Evolutionary conservation across 2,329 filamentous ascomycete genomes (phyloP).

Genomic region (Aspergillus fumigatus): DNA sequence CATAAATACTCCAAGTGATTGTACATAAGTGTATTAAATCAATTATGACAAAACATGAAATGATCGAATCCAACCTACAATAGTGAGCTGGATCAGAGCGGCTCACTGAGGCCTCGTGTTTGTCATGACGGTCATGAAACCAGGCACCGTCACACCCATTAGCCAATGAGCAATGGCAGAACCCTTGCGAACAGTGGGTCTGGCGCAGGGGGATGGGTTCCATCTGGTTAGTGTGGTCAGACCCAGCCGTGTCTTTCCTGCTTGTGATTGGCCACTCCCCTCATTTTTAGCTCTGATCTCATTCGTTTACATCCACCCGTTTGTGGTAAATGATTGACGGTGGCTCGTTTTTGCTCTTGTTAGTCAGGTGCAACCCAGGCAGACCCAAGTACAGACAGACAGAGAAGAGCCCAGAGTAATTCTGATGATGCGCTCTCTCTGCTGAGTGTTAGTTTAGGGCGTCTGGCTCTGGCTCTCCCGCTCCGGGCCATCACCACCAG

Average conservation of each 20-base stretch:
- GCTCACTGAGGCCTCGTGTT: conserved; percentile 6
- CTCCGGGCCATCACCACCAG: neutral
- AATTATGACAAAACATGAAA: too few species aligned
- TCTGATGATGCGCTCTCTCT: too few species aligned
- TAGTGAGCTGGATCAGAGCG: neutral
- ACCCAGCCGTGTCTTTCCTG: neutral
- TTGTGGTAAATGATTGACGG: conserved; percentile 5
- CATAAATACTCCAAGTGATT: neutral
- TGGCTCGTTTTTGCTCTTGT: too few species aligned
- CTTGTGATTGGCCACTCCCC: conserved; percentile 13
- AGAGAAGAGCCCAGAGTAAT: too few species aligned
- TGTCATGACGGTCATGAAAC: conserved; percentile 16
- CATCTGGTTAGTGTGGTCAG: conserved; percentile 3
- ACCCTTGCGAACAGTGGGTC: conserved; percentile 6
- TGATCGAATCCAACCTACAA: too few species aligned
- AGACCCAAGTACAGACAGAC: too few species aligned
- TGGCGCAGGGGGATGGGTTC: neutral
- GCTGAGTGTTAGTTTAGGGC: neutral
- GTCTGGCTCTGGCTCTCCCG: conserved; percentile 2
- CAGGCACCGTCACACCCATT: conserved; percentile 18
- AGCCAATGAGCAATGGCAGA: conserved; percentile 4
- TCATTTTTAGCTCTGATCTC: conserved; percentile 12
- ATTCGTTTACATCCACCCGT: conserved; percentile 15
- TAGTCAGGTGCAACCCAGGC: too few species aligned
- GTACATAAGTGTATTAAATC: too few species aligned